Conservation (phyloP, 495 filamentous ascomycete species). For the Haplographium delicatum region DNA sequence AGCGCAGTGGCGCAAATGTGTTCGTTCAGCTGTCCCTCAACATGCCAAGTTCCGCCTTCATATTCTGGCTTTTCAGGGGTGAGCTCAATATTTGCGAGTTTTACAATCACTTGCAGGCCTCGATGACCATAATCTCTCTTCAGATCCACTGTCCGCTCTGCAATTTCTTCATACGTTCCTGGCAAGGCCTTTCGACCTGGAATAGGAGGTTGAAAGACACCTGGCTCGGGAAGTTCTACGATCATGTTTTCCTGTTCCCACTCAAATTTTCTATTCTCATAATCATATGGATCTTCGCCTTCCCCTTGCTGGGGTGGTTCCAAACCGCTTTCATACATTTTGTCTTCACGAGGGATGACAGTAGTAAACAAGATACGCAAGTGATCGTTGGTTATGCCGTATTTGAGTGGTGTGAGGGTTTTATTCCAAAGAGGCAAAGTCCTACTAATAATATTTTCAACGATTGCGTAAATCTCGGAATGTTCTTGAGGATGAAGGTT, state of each 20-base stretch:
- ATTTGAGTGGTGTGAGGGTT: conserved; percentile 27
- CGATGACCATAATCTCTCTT: conserved; percentile 7
- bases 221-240: conserved; percentile 4
- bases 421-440: conserved; percentile 38
- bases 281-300: conserved; percentile 6
- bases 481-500: conserved; percentile 40
- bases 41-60: conserved; percentile 32
- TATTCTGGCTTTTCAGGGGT: conserved; percentile 30
- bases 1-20: conserved; percentile 52
- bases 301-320: conserved; percentile 1
- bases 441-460: conserved; percentile 39
- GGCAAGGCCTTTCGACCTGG: background rate
- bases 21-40: conserved; percentile 39
- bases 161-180: background rate
- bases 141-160: conserved; percentile 2
- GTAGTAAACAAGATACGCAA: background rate
- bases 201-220: background rate
- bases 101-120: conserved; percentile 37
- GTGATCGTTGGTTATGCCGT: background rate
- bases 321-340: background rate
- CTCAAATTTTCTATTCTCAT: background rate
- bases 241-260: background rate
- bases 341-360: background rate
- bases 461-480: conserved; percentile 30
- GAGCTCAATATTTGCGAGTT: conserved; percentile 33